Base-by-base conservation (phyloP, 148 eudicot species). In the Polygonum maritimum region DNA sequence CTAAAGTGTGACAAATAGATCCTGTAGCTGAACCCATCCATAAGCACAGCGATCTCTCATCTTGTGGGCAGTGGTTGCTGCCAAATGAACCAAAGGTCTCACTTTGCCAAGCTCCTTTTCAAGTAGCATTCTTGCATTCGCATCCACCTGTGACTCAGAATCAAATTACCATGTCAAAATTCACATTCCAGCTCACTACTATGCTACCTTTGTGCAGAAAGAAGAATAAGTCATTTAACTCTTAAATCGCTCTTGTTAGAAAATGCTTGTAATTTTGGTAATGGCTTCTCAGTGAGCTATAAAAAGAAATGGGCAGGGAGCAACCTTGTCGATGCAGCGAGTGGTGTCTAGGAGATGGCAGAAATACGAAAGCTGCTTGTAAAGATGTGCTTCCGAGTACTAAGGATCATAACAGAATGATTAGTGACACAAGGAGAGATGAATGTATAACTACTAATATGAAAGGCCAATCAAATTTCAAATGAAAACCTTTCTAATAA, bases 361-460 rank as follows among this genome's bases (percentile, higher is more conserved):
- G 81, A 91, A 96, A 83, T 92, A 92, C 18, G 89, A 55, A 12
- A 96, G 93, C 80, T 96, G 99, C 81, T 85, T 91, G 87, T 92
- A 92, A n/a, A 96, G 82, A 79, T 92, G 93, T 71, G 85, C 94
- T 82, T 92, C 99, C 31, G 93, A 79, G 77, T 91, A 96, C 99
- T 96, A 80, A 79, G 71, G 48, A 67, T 21, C 21, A 12, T 31
- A 31, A 14, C 45, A 38, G 36, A 35, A 36, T 16, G 21, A 15
- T 67, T 67, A 67, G 45, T 38, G 19, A 35, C 44, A 67, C 7
- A 35, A 63, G 12, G 31, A 60, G 31, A 60, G 38, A 60, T 9
- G 18, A 60, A 31, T 60, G 15, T 9, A 13, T 60, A 22, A 60
- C 31, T 21, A 60, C 31, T 21, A 57, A 6, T 21, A 57, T 57